Base-by-base conservation (phyloP, 2,329 filamentous ascomycete species). In the Beauveria australis region DNA sequence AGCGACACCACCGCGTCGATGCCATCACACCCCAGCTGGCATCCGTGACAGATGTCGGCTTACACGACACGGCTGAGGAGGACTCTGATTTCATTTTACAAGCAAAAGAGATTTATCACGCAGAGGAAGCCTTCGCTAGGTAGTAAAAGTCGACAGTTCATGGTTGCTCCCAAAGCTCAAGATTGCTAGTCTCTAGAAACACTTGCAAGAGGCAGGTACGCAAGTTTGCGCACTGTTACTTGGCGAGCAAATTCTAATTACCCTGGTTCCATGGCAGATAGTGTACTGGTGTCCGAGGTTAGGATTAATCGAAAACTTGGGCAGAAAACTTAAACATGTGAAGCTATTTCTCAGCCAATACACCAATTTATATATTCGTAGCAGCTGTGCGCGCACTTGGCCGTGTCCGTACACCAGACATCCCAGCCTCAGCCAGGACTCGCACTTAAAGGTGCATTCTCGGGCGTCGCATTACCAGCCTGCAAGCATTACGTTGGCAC, bases 381-480 rank as follows among this genome's bases (percentile, higher is more conserved):
- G 71, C 63, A 74, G 65, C 60, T 72, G 5, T 82, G 22, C 22
- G 22, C 22, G 22, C 22, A 22, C 22, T 22, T 22, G 22, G 22
- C 22, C 4, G 82, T 85, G 26, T n/a, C 76, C 79, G 58, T 78
- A 80, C 12, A 85, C 77, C 12, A 84, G 72, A 66, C 82, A 85
- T 3, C 82, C 82, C 1, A 85, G 70, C 1, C 79, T 81, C 0
- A 81, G 81, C 0, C 80, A 74, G 22, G 79, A 80, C 66, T 86
- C 82, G 66, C 84, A 87, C 67, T 87, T 83, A 10, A 81, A 71
- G 64, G 64, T 87, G 84, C 62, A 85, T 79, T 60, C 84, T 76
- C 16, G 83, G 76, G 44, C 82, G 76, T 64, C 80, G 78, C 81
- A 86, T 86, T 5, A 86, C 69, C 0, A 85, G 69, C 1, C 82